Conservation (phyloP, 2,329 filamentous ascomycete species). For the Aspergillus clavatus region DNA sequence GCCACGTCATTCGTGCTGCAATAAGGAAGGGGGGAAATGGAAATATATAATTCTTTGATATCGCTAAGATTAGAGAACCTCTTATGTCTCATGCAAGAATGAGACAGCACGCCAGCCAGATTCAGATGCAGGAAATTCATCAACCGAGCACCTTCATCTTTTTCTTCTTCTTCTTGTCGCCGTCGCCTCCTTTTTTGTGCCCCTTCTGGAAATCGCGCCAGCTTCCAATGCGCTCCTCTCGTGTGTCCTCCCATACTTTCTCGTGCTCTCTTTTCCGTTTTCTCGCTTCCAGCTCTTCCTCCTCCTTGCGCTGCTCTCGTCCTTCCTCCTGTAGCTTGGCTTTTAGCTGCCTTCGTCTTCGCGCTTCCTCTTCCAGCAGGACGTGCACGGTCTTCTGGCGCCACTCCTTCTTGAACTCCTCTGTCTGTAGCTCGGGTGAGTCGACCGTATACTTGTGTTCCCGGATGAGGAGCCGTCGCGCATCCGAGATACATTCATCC, state of each 20-base stretch:
- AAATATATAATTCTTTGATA: not conserved
- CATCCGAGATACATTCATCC: constrained; percentile 93
- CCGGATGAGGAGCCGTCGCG: constrained; percentile 87
- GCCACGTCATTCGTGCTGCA: too few relatives aligned
- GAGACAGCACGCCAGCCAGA: not conserved
- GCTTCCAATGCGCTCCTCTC: constrained; percentile 85
- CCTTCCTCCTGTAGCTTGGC: constrained; percentile 97
- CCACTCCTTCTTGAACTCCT: constrained; percentile 80
- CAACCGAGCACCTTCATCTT: constrained; percentile 47
- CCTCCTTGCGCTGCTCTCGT: constrained; percentile 75
- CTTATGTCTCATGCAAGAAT: not conserved
- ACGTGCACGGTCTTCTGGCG: constrained; percentile 84
- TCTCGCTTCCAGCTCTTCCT: constrained; percentile 74
- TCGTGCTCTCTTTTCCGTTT: constrained; percentile 89
- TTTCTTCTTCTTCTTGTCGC: constrained; percentile 56
- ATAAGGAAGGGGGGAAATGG: too few relatives aligned
- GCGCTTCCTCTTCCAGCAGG: constrained; percentile 85
- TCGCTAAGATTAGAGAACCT: not conserved
- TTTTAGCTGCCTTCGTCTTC: constrained; percentile 78
- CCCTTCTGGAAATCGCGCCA: constrained; percentile 88
- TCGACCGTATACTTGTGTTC: constrained; percentile 92
- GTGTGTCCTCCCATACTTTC: constrained; percentile 88
- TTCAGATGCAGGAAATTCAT: constrained; percentile 5
- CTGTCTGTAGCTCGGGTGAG: constrained; percentile 73
- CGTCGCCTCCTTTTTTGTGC: constrained; percentile 51